These are phyloP conservation scores for Stipa capillata DNA, from an alignment of 176 grass and related monocot genomes.

Conservation along the genomic window DNA sequence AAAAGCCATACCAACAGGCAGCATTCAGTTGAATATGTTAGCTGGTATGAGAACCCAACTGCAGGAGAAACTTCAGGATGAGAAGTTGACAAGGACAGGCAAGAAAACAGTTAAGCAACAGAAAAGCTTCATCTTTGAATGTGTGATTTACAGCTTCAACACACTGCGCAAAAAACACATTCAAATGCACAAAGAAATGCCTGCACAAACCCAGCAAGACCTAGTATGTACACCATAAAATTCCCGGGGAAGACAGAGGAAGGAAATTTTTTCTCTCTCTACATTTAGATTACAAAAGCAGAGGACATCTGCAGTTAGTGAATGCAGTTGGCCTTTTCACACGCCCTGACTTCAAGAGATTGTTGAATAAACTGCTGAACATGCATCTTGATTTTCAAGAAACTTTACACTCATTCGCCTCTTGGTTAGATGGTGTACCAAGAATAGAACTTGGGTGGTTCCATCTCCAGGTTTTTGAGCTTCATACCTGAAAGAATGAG, in stretches of 20 bases:
- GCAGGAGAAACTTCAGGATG: conserved; percentile 11
- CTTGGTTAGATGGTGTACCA: conserved; percentile 11
- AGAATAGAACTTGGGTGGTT: conserved; percentile 6
- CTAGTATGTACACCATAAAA: conserved; percentile 43
- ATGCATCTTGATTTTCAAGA: conserved; percentile 25
- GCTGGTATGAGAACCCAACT: conserved; percentile 1
- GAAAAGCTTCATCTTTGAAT: conserved; percentile 34
- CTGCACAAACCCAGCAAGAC: conserved; percentile 40
- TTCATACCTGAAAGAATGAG: conserved; percentile 31
- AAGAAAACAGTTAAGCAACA: not conserved
- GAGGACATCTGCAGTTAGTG: conserved; percentile 31
- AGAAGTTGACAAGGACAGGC: not conserved
- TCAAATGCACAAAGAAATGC: conserved; percentile 29
- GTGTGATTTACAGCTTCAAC: conserved; percentile 51
- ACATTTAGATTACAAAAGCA: conserved; percentile 38
- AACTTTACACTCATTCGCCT: not conserved
- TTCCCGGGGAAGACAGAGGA: not conserved
- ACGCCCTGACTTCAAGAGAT: not conserved
- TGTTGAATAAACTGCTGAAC: conserved; percentile 4
- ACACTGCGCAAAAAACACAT: conserved; percentile 21
- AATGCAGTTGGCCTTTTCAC: conserved; percentile 7
- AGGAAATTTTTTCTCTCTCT: conserved; percentile 19
- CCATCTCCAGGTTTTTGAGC: conserved; percentile 8
- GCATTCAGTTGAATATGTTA: conserved; percentile 1
- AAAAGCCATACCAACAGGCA: conserved; percentile 26